phyloP scores from a whole-genome alignment of 495 filamentous ascomycete genomes.

The Aspergillus sclerotiicarbonarius region DNA sequence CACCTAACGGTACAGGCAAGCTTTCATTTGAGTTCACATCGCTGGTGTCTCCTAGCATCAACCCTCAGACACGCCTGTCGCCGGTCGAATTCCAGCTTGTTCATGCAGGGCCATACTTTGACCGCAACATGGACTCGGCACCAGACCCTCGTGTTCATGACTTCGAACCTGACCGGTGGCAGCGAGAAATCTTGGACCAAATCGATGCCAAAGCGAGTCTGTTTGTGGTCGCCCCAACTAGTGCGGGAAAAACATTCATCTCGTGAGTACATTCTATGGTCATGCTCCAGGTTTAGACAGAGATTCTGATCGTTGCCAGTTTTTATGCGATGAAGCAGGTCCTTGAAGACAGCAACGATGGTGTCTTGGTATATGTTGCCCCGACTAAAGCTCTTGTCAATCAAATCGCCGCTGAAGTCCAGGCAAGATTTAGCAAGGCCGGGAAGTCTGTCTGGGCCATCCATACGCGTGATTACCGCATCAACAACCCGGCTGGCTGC shows the following conservation, averaged over 20 bases:
- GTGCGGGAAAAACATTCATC: conserved; percentile 64
- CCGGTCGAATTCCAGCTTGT: conserved; percentile 59
- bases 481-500: conserved; percentile 68
- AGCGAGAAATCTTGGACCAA: conserved; percentile 68
- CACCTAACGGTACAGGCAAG: background rate
- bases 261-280: conserved; percentile 24
- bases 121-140: conserved; percentile 65
- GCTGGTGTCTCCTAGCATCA: conserved; percentile 10
- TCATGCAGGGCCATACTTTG: conserved; percentile 70
- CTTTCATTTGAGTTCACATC: conserved; percentile 39
- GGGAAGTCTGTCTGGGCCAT: conserved; percentile 76
- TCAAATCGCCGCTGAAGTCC: conserved; percentile 75
- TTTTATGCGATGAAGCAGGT: conserved; percentile 83
- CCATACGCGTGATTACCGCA: conserved; percentile 68
- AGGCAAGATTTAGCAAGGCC: conserved; percentile 65
- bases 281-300: conserved; percentile 1
- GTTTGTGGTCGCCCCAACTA: conserved; percentile 76
- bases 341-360: conserved; percentile 61
- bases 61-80: conserved; percentile 25
- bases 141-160: conserved; percentile 61
- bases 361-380: conserved; percentile 72
- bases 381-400: conserved; percentile 83
- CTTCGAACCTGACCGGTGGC: conserved; percentile 76
- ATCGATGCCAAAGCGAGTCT: conserved; percentile 66
- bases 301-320: conserved; percentile 9